Evolutionary conservation across 1,139 yeast species (phyloP).

Genomic region (Candida sanyaensis): DNA sequence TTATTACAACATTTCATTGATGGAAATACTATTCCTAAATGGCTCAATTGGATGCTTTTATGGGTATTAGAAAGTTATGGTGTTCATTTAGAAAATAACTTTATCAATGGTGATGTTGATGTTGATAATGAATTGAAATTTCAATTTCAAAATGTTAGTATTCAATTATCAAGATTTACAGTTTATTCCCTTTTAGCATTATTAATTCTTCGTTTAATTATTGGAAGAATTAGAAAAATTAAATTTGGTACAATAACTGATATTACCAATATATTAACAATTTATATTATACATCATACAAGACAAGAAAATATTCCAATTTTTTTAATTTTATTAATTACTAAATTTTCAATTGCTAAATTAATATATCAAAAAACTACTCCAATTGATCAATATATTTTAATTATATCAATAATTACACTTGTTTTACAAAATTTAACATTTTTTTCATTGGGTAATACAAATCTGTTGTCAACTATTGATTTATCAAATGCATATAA

Average conservation of each 20-base stretch:
- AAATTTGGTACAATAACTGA: constrained; percentile 39
- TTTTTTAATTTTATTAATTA: constrained; percentile 50
- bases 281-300: constrained; percentile 71
- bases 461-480: constrained; percentile 88
- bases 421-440: constrained; percentile 65
- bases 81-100: constrained; percentile 18
- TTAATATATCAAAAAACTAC: constrained; percentile 10
- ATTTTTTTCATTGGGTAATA: constrained; percentile 86
- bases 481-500: constrained; percentile 92
- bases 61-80: constrained; percentile 33
- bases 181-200: constrained; percentile 23
- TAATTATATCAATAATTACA: constrained; percentile 23
- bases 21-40: constrained; percentile 50
- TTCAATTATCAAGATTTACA: constrained; percentile 29
- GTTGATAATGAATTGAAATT: constrained; percentile 22
- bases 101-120: no score
- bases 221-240: constrained; percentile 26
- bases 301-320: constrained; percentile 70
- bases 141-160: constrained; percentile 26
- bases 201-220: constrained; percentile 23
- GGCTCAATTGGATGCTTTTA: constrained; percentile 30
- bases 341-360: constrained; percentile 29
- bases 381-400: constrained; percentile 22
- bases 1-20: constrained; percentile 55
- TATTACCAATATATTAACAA: constrained; percentile 44